Evolutionary conservation across 805 yeast species (phyloP).

Genomic region (Vanderwaltozyma yarrowii): DNA sequence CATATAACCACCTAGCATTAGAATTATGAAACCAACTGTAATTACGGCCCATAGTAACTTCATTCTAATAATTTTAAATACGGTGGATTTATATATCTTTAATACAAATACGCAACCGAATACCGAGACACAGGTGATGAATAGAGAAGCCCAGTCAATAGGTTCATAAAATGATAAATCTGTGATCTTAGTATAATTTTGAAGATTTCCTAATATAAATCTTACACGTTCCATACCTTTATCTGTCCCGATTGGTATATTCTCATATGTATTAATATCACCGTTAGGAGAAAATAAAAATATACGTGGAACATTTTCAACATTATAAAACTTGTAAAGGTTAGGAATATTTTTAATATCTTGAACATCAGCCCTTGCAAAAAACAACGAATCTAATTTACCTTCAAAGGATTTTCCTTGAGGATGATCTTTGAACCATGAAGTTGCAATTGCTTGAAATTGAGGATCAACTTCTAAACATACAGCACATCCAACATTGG

Average conservation of each 20-base stretch:
- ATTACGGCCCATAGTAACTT: slow-evolving; percentile 64
- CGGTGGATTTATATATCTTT: slow-evolving; percentile 27
- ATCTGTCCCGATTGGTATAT: slow-evolving; percentile 25
- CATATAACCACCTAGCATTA: slow-evolving; percentile 88
- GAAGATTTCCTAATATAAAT: slow-evolving; percentile 23
- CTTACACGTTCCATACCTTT: slow-evolving; percentile 29
- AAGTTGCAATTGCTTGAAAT: slow-evolving; percentile 47
- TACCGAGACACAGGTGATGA: slow-evolving; percentile 28
- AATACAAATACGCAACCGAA: slow-evolving; percentile 28
- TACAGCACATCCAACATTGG: slow-evolving; percentile 64
- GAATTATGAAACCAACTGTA: slow-evolving; percentile 48
- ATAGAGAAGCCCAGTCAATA: slow-evolving; percentile 30
- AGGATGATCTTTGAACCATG: slow-evolving; percentile 55
- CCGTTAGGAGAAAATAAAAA: slow-evolving; percentile 51
- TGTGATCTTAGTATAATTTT: slow-evolving; percentile 13
- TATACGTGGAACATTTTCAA: slow-evolving; percentile 73
- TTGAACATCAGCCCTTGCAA: slow-evolving; percentile 65
- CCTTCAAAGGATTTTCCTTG: slow-evolving; percentile 28
- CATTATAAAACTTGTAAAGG: slow-evolving; percentile 32
- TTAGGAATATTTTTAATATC: slow-evolving; percentile 42
- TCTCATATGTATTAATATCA: slow-evolving; percentile 21
- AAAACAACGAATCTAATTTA: slow-evolving; percentile 37
- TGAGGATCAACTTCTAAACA: slow-evolving; percentile 66
- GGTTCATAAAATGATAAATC: slow-evolving; percentile 30
- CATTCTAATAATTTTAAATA: slow-evolving; percentile 35